These are phyloP conservation scores for Margaritispora aquatica DNA, from an alignment of 495 filamentous ascomycete genomes.

Conservation along the genomic window DNA sequence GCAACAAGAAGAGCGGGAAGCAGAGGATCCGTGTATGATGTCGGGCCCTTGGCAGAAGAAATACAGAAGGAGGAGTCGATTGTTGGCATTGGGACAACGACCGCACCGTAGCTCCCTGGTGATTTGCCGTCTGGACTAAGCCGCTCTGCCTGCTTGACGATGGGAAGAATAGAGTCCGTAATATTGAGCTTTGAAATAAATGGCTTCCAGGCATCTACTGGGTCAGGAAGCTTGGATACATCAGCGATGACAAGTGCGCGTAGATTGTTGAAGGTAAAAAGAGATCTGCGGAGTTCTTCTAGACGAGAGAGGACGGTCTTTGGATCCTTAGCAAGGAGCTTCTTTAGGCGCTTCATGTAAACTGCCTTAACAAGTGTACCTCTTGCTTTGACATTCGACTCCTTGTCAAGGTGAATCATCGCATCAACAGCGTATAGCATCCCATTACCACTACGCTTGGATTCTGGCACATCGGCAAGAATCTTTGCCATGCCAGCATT, in stretches of 20 bases:
- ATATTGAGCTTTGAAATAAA: slow-evolving; percentile 36
- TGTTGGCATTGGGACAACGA: slow-evolving; percentile 83
- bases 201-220: slow-evolving; percentile 77
- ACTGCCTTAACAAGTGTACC: slow-evolving; percentile 82
- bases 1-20: slow-evolving; percentile 84
- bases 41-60: slow-evolving; percentile 65
- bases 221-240: slow-evolving; percentile 64
- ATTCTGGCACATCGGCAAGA: slow-evolving; percentile 85
- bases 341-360: slow-evolving; percentile 78
- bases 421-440: slow-evolving; percentile 72
- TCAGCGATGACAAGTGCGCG: slow-evolving; percentile 80
- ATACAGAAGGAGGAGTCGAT: slow-evolving; percentile 90
- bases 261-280: slow-evolving; percentile 78
- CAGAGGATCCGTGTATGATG: slow-evolving; percentile 65
- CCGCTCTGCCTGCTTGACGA: slow-evolving; percentile 42
- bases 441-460: slow-evolving; percentile 79
- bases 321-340: slow-evolving; percentile 65
- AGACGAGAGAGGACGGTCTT: slow-evolving; percentile 66
- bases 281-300: slow-evolving; percentile 62
- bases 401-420: slow-evolving; percentile 68
- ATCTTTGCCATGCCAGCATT: slow-evolving; percentile 81
- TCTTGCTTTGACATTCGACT: slow-evolving; percentile 69
- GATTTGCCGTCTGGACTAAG: slow-evolving; percentile 65
- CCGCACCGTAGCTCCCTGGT: slow-evolving; percentile 63
- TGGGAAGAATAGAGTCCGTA: slow-evolving; percentile 27